phyloP scores from a whole-genome alignment of 1,284 basidiomycete species.

The Ceratobasidium theobromae region DNA sequence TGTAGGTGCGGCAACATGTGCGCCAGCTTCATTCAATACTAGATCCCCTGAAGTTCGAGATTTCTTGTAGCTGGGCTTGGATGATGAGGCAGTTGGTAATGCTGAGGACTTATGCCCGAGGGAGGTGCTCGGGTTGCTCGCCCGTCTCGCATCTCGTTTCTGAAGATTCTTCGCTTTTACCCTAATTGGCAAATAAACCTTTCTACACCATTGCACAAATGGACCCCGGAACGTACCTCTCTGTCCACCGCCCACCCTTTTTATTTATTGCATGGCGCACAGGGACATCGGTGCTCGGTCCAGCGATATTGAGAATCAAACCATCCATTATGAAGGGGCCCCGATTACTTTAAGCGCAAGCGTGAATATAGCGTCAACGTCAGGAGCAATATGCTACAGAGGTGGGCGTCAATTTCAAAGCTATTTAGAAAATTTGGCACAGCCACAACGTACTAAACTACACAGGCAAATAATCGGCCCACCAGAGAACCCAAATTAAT shows the following conservation, averaged over 20 bases:
- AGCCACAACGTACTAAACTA: conserved; percentile 15
- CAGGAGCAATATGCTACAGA: too few species aligned
- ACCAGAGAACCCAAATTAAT: conserved; percentile 7
- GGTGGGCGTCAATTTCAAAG: background rate
- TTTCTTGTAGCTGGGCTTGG: background rate
- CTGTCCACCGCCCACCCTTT: conserved; percentile 83
- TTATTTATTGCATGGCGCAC: conserved; percentile 45
- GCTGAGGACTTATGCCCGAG: conserved; percentile 3
- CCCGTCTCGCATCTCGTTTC: conserved; percentile 32
- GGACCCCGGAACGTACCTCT: conserved; percentile 57
- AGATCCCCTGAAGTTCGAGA: background rate
- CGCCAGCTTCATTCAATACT: background rate
- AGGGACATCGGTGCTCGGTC: conserved; percentile 40
- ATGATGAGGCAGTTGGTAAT: conserved; percentile 22
- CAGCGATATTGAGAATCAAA: conserved; percentile 65
- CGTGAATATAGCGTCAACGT: too few species aligned
- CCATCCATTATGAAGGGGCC: conserved; percentile 46
- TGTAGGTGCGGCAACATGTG: conserved; percentile 7
- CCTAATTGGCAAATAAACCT: conserved; percentile 41
- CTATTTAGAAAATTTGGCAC: conserved; percentile 30
- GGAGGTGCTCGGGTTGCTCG: conserved; percentile 24
- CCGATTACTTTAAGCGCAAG: background rate
- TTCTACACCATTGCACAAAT: conserved; percentile 42
- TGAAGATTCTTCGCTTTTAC: conserved; percentile 41
- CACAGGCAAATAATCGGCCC: background rate